A percentile compares a stretch with the other conserved stretches of the same genome.
Evolutionary conservation across 257 asterid species (phyloP).

Genomic region (Echites panduratus): DNA sequence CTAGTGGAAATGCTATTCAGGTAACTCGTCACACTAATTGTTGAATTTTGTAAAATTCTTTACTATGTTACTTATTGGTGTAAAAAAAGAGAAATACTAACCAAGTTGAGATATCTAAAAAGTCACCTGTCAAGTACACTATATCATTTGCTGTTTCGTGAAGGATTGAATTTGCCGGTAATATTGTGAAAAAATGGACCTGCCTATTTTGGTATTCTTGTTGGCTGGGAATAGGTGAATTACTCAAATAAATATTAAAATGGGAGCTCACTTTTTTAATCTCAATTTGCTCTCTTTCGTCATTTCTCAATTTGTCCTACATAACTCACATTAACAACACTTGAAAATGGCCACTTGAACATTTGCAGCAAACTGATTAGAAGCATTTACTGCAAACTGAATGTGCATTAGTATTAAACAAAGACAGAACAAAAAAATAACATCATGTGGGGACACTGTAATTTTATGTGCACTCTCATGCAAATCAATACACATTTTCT

Average conservation of each 20-base stretch:
- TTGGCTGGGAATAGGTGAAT: background rate
- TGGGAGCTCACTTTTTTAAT: background rate
- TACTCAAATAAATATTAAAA: background rate
- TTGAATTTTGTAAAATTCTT: conserved; percentile 10
- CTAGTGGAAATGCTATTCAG: conserved; percentile 94
- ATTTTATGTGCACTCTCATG: too few relatives aligned
- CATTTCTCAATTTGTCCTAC: too few relatives aligned
- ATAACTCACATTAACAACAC: too few relatives aligned
- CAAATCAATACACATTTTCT: too few relatives aligned
- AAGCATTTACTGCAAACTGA: too few relatives aligned
- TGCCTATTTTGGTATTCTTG: background rate
- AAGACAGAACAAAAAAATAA: too few relatives aligned
- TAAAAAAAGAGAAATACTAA: background rate
- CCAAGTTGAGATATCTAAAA: background rate
- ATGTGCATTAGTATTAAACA: too few relatives aligned
- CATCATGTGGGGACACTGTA: too few relatives aligned
- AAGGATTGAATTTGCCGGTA: background rate
- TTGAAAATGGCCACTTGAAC: too few relatives aligned
- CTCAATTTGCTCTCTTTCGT: too few relatives aligned
- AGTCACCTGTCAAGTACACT: background rate
- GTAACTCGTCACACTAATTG: conserved; percentile 33
- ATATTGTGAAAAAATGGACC: background rate
- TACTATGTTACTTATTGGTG: background rate
- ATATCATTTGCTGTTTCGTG: background rate
- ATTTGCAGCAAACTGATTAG: too few relatives aligned